These are phyloP conservation scores for Penicillium capsulatum DNA, from an alignment of 2,329 filamentous ascomycete species.

Conservation along the genomic window DNA sequence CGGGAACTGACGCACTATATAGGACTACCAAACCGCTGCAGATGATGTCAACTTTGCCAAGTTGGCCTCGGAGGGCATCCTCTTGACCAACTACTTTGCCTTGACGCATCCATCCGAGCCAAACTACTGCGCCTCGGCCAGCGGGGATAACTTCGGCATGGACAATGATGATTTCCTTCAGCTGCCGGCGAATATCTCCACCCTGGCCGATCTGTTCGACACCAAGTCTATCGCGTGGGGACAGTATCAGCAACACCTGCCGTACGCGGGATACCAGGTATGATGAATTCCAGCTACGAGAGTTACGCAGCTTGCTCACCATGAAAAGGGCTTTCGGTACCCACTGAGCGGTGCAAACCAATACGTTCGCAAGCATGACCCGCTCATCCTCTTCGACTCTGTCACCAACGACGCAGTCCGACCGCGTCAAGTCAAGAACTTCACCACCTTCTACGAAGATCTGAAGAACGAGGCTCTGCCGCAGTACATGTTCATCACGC, in stretches of 20 bases:
- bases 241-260: conserved; percentile 73
- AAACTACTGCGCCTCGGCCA: conserved; percentile 67
- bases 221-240: conserved; percentile 63
- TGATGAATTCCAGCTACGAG: too few species aligned
- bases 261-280: conserved; percentile 64
- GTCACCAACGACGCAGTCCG: conserved; percentile 58
- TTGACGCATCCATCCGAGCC: conserved; percentile 71
- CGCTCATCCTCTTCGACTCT: conserved; percentile 62
- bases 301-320: too few species aligned
- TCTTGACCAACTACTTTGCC: conserved; percentile 56
- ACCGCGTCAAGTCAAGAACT: conserved; percentile 68
- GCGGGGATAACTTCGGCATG: conserved; percentile 70
- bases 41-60: conserved; percentile 48
- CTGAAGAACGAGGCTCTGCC: conserved; percentile 60
- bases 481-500: conserved; percentile 58
- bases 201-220: conserved; percentile 65
- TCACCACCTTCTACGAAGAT: conserved; percentile 65
- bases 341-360: conserved; percentile 64
- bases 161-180: conserved; percentile 61
- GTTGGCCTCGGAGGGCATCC: conserved; percentile 52
- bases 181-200: conserved; percentile 59
- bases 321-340: conserved; percentile 56
- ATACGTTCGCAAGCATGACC: conserved; percentile 81
- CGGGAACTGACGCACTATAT: conserved; percentile 16
- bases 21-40: conserved; percentile 59